These are phyloP conservation scores for Saturnispora quitensis DNA, from an alignment of 805 yeast species.

Conservation along the genomic window DNA sequence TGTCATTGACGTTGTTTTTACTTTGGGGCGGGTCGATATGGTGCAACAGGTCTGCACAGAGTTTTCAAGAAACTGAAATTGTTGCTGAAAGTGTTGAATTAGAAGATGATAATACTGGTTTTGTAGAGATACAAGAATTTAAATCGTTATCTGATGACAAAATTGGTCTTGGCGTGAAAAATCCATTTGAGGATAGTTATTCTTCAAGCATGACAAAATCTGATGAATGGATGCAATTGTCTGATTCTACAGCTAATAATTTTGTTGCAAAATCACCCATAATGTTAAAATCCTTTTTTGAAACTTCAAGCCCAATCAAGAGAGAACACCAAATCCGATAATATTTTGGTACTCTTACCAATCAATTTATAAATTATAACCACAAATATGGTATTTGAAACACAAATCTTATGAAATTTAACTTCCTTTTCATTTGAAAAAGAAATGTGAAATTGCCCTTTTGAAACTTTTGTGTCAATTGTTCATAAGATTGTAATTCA, in stretches of 20 bases:
- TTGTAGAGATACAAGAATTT: neutral
- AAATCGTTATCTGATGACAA: neutral
- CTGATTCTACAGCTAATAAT: neutral
- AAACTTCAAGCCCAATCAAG: neutral
- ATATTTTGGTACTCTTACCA: too few relatives aligned
- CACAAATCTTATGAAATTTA: neutral
- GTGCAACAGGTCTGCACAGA: slow-evolving; percentile 41
- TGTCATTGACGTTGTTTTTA: slow-evolving; percentile 13
- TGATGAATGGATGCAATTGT: neutral
- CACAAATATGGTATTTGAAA: too few relatives aligned
- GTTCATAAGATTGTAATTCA: neutral
- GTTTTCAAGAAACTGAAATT: neutral
- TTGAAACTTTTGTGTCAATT: neutral
- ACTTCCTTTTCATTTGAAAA: neutral
- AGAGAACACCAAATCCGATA: too few relatives aligned
- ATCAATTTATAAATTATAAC: too few relatives aligned
- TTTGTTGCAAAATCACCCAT: slow-evolving; percentile 3
- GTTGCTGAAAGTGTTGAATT: neutral
- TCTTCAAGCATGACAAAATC: neutral
- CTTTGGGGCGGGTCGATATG: slow-evolving; percentile 38
- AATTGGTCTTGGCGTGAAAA: neutral
- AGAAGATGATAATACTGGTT: slow-evolving; percentile 6
- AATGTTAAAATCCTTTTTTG: slow-evolving; percentile 1
- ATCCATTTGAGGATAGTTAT: neutral
- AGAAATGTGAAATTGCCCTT: neutral